Base-by-base conservation (phyloP, 345 rosid species). In the Eucalyptus erythrocorys region DNA sequence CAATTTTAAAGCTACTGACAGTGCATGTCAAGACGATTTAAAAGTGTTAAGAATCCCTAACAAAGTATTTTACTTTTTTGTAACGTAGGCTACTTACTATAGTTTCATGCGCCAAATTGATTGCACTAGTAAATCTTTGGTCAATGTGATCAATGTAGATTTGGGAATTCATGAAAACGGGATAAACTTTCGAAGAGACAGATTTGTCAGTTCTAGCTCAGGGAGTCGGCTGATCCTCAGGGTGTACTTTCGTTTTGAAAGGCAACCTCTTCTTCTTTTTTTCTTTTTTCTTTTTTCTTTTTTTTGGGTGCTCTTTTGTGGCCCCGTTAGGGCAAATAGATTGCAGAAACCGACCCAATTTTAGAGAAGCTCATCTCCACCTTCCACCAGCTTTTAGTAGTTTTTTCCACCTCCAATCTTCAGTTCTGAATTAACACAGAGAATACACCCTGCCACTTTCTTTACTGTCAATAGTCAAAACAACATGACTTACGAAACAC, bases 21-120 rank as follows among this genome's bases (percentile, higher is more conserved):
- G 0, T 68, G 24, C 26, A 32, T 64, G 16, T 64, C 3, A 0
- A 0, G 21, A 8, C 5, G 2, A n/a, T 32, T 64, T n/a, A 6
- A n/a, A 64, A 30, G 76, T 64, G 21, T 14, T 10, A 24, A n/a
- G 6, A n/a, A n/a, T 68, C 2, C 79, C 37, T 2, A 68, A 8
- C 80, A 4, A 68, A 32, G 5, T 32, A 19, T 51, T 51, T 51
- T 51, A 17, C 3, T 16, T 34, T 71, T 37, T 10, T 71, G 13
- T 71, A 19, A 5, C 26, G 10, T 34, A 15, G 80, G 21, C 26
- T 71, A 68, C 24, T 68, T 68, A 7, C 43, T 71, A 71, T 34
- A 71, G 81, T 15, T 71, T 13, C 81, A 10, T 10, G 26, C 34
- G 13, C 43, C 1, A 66, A 14, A 66, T 32, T 66, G 80, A 68